Percentiles rank a stretch among this genome's conserved stretches.
These are phyloP conservation scores for Dioszegia aurantiaca DNA, from an alignment of 768 basidiomycete genomes.

Conservation along the genomic window DNA sequence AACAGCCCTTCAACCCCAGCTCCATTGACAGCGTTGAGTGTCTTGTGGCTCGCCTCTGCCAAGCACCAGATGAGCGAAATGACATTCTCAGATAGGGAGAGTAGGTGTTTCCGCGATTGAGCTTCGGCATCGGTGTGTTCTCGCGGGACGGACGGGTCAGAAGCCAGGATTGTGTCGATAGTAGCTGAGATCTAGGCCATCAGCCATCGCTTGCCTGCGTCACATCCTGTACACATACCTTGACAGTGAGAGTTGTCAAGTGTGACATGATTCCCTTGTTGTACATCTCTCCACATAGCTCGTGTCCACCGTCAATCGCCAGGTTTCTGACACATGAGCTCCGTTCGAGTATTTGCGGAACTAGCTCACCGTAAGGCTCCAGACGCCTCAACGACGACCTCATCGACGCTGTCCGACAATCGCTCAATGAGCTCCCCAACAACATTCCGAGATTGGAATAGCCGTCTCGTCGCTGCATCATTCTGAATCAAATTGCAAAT, in stretches of 20 bases:
- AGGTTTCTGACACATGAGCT: constrained; percentile 63
- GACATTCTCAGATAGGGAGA: constrained; percentile 85
- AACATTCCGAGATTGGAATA: constrained; percentile 86
- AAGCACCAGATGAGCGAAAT: constrained; percentile 92
- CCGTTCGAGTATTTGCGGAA: not conserved
- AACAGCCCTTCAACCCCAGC: constrained; percentile 76
- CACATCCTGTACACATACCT: constrained; percentile 23
- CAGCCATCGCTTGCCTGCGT: not conserved
- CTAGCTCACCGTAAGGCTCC: constrained; percentile 74
- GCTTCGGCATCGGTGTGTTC: constrained; percentile 66
- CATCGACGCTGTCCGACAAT: constrained; percentile 84
- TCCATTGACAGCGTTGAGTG: constrained; percentile 78
- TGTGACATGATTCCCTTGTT: constrained; percentile 85
- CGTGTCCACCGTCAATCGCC: constrained; percentile 90
- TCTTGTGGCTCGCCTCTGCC: constrained; percentile 83
- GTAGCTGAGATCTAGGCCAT: constrained; percentile 66
- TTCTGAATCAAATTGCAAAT: constrained; percentile 95
- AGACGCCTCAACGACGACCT: constrained; percentile 82
- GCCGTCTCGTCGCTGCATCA: constrained; percentile 82
- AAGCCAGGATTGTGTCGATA: constrained; percentile 61
- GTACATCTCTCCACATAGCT: constrained; percentile 94
- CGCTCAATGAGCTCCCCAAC: constrained; percentile 81
- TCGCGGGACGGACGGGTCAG: constrained; percentile 11
- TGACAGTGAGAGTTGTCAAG: constrained; percentile 33
- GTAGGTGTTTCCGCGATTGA: constrained; percentile 67